Percentiles rank a stretch among this genome's conserved stretches.
Conservation (phyloP, 441 rosid species). For the Corymbia calophylla region DNA sequence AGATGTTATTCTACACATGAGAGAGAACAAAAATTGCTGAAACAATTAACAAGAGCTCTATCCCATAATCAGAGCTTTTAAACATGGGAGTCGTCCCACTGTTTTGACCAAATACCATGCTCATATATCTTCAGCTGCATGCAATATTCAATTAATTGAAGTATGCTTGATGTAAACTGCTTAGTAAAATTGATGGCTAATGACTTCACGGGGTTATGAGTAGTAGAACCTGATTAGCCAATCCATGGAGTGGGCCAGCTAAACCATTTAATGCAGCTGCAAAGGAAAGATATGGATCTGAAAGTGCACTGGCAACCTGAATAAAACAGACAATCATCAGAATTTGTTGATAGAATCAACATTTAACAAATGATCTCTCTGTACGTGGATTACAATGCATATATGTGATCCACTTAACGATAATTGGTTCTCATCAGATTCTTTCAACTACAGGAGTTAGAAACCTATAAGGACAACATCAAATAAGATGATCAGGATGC, state of each 20-base stretch:
- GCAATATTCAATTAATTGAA: background rate
- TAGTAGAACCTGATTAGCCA: conserved; percentile 84
- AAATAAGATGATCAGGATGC: background rate
- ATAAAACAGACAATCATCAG: background rate
- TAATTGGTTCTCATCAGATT: background rate
- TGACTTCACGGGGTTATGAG: background rate
- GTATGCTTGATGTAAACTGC: background rate
- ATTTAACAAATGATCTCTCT: background rate
- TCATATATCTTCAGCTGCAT: background rate
- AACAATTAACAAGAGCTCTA: background rate
- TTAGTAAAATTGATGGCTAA: background rate
- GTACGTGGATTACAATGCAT: background rate
- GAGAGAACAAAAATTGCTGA: background rate
- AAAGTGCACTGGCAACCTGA: conserved; percentile 95
- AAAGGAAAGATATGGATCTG: conserved; percentile 96
- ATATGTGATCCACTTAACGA: background rate
- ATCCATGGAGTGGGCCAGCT: conserved; percentile 99
- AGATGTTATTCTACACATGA: background rate
- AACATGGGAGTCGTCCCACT: background rate
- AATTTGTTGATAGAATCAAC: background rate
- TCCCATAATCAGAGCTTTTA: background rate
- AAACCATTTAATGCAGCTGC: conserved; percentile 96
- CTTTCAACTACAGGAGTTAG: background rate
- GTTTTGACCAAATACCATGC: background rate
- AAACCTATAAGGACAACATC: background rate